Base-by-base conservation (phyloP, 2,329 filamentous ascomycete species). In the Fusarium hainanense region DNA sequence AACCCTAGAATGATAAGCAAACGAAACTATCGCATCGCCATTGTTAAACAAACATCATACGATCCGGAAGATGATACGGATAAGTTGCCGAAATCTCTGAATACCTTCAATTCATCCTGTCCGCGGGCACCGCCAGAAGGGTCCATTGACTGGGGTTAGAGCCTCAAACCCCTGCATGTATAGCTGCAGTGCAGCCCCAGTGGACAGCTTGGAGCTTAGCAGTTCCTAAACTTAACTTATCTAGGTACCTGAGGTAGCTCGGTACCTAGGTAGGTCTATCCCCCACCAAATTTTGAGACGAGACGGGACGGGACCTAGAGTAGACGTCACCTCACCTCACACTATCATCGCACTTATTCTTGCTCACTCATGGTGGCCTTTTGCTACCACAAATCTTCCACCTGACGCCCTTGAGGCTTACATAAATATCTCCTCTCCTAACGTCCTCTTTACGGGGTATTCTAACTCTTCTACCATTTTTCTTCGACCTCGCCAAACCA, bases 211-310 rank as follows among this genome's bases (percentile, higher is more conserved):
- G n/a, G 28, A 56, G 52, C 52, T 56, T 55, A 40, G 32, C 32
- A 51, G 32, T 21, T 40, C 34, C 52, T 57, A 57, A 58, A 58
- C 66, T 70, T 69, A 68, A 49, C 54, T 49, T 41, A 37, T 37
- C 34, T 37, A 37, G 34, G 32, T 34, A 34, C 32, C 32, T 34
- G 14, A 16, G 16, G 32, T 41, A 46, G 14, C n/a, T 46, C 14
- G 43, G 41, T 37, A n/a, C n/a, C n/a, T n/a, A 28, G 20, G 46
- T 42, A 28, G 20, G 46, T 42, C 55, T 63, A 43, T 60, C 63
- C 67, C 63, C 68, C 68, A 65, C 68, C 55, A 70, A 47, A 40
- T 51, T 69, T 67, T 63, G 34, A 56, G 41, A 63, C 51, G 34
- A 66, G 55, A 71, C 68, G 68, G 41, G 20, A 43, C 41, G 41